phyloP scores from a whole-genome alignment of 2,329 filamentous ascomycete species.

The Domatiomyces catenatus region DNA sequence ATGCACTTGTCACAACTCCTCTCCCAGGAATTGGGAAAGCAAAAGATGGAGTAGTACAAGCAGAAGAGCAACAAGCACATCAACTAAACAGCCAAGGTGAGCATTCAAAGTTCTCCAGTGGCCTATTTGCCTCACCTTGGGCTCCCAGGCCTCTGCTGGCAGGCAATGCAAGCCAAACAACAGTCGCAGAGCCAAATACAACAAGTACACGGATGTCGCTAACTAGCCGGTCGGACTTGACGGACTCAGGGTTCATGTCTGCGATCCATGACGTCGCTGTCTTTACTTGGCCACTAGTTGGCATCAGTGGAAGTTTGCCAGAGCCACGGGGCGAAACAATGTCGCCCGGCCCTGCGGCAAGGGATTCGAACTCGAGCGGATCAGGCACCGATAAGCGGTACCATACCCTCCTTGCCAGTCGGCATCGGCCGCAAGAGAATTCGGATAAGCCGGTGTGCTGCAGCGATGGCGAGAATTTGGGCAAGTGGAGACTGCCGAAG shows the following conservation, averaged over 20 bases:
- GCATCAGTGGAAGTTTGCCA: slow-evolving; percentile 62
- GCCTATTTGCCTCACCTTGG: slow-evolving; percentile 70
- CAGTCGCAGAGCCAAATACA: slow-evolving; percentile 7
- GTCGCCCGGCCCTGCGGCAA: slow-evolving; percentile 46
- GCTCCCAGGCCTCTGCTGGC: slow-evolving; percentile 47
- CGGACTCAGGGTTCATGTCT: slow-evolving; percentile 48
- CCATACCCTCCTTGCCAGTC: slow-evolving; percentile 16
- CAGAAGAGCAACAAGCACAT: slow-evolving; percentile 9
- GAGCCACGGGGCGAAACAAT: slow-evolving; percentile 48
- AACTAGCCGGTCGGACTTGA: slow-evolving; percentile 23
- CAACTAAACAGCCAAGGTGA: not conserved
- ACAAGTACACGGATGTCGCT: slow-evolving; percentile 11
- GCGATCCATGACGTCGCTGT: slow-evolving; percentile 72
- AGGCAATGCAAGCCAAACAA: slow-evolving; percentile 3
- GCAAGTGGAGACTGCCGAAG: slow-evolving; percentile 15
- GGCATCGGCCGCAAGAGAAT: slow-evolving; percentile 9
- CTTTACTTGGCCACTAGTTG: slow-evolving; percentile 71
- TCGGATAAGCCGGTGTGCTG: not conserved
- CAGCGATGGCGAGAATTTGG: slow-evolving; percentile 17
- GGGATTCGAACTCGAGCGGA: slow-evolving; percentile 32
- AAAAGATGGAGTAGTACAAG: slow-evolving; percentile 14
- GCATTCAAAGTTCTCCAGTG: slow-evolving; percentile 34
- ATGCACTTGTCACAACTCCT: slow-evolving; percentile 49
- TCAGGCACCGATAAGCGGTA: slow-evolving; percentile 8
- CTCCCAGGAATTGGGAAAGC: slow-evolving; percentile 24